Percentiles rank a stretch among this genome's conserved stretches.
phyloP scores from a whole-genome alignment of 2,329 filamentous ascomycete species.

The Fusarium sp. region DNA sequence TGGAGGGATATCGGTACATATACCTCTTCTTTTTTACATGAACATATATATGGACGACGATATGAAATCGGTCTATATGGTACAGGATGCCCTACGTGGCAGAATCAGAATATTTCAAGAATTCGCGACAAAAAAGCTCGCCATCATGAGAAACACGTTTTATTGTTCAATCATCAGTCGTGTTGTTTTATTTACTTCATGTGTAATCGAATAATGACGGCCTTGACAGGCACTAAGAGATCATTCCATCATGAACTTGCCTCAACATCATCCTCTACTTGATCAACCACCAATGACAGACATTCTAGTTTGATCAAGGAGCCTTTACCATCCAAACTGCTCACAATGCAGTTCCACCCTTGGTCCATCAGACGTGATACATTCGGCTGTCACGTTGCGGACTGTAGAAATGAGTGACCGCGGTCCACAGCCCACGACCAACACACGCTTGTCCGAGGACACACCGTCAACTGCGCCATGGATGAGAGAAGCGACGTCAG shows the following conservation, averaged over 20 bases:
- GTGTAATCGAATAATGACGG: neutral
- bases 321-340: conserved; percentile 57
- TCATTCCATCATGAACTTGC: neutral
- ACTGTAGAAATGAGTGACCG: conserved; percentile 55
- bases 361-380: conserved; percentile 55
- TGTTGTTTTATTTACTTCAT: neutral
- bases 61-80: conserved; percentile 17
- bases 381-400: conserved; percentile 54
- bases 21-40: conserved; percentile 5
- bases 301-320: neutral
- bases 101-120: conserved; percentile 8
- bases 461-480: conserved; percentile 45
- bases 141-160: neutral
- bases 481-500: conserved; percentile 53
- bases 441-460: conserved; percentile 48
- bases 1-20: conserved; percentile 40
- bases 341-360: conserved; percentile 62
- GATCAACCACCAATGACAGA: neutral
- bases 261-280: too few relatives aligned
- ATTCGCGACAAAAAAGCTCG: neutral
- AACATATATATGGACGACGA: conserved; percentile 23
- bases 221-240: neutral
- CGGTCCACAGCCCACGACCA: conserved; percentile 62
- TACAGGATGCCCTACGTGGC: conserved; percentile 27
- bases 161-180: conserved; percentile 5